Percentiles rank a stretch among this genome's conserved stretches.
phyloP scores from a whole-genome alignment of 108 stramenopile species.

The Pseudonitzschia multiseries region DNA sequence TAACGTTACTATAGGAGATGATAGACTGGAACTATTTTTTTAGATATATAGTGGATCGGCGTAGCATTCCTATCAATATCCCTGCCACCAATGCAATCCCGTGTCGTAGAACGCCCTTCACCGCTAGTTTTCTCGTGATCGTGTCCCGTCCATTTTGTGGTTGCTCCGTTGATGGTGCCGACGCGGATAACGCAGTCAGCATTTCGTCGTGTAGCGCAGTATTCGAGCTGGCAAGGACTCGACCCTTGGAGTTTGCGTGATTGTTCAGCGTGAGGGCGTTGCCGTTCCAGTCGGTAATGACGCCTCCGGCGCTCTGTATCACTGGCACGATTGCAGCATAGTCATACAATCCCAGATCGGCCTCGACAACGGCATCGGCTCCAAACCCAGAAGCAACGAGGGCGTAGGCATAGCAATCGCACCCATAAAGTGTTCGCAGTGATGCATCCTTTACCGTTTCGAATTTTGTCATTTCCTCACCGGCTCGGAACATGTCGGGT shows the following conservation, averaged over 20 bases:
- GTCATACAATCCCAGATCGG: conserved; percentile 58
- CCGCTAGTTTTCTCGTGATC: background rate
- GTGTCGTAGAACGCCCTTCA: background rate
- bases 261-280: conserved; percentile 40
- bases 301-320: conserved; percentile 46
- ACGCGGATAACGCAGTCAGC: conserved; percentile 26
- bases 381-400: conserved; percentile 56
- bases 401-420: conserved; percentile 63
- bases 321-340: conserved; percentile 57
- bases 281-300: conserved; percentile 57
- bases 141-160: background rate
- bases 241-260: conserved; percentile 40
- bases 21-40: background rate
- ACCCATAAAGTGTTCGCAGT: conserved; percentile 43
- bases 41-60: background rate
- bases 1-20: background rate
- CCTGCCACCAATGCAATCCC: background rate
- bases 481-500: conserved; percentile 55
- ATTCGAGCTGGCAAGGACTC: conserved; percentile 56
- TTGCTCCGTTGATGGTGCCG: background rate
- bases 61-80: background rate
- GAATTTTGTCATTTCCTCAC: conserved; percentile 45
- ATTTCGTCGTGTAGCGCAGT: conserved; percentile 38
- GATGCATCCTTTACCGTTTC: conserved; percentile 25
- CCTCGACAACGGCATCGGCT: conserved; percentile 53